Conservation (phyloP, 2,329 filamentous ascomycete genomes). For the Fusarium solani-melongenae region DNA sequence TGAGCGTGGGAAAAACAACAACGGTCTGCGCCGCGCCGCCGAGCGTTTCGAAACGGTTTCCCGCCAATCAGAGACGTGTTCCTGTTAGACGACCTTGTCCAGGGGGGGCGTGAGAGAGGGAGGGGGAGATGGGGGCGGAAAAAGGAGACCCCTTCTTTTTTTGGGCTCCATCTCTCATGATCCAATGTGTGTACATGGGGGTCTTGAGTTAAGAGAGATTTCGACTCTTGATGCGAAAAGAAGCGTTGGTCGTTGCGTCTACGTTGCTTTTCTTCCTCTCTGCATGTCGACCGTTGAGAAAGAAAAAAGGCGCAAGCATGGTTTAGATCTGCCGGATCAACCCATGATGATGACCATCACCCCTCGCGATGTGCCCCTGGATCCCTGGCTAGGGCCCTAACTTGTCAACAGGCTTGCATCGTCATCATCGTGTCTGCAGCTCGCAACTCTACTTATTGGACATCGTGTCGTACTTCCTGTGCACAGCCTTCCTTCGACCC, state of each 20-base stretch:
- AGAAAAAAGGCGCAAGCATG: background rate
- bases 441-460: constrained; percentile 2
- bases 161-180: constrained; percentile 27
- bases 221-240: background rate
- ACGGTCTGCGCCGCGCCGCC: constrained; percentile 25
- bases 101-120: background rate
- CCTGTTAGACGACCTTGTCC: constrained; percentile 3
- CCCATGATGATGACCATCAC: background rate
- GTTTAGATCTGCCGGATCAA: background rate
- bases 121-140: background rate
- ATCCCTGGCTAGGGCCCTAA: background rate
- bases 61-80: constrained; percentile 37
- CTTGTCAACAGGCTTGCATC: background rate
- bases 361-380: background rate
- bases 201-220: background rate
- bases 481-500: constrained; percentile 20
- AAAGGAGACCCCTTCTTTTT: background rate
- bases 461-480: background rate
- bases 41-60: constrained; percentile 44
- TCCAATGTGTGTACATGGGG: constrained; percentile 11
- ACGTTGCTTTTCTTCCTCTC: background rate
- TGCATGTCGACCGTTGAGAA: constrained; percentile 3
- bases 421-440: constrained; percentile 24
- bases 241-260: constrained; percentile 10
- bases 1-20: constrained; percentile 9